These are phyloP conservation scores for Lentinula boryana DNA, from an alignment of 768 basidiomycete species.

Conservation along the genomic window DNA sequence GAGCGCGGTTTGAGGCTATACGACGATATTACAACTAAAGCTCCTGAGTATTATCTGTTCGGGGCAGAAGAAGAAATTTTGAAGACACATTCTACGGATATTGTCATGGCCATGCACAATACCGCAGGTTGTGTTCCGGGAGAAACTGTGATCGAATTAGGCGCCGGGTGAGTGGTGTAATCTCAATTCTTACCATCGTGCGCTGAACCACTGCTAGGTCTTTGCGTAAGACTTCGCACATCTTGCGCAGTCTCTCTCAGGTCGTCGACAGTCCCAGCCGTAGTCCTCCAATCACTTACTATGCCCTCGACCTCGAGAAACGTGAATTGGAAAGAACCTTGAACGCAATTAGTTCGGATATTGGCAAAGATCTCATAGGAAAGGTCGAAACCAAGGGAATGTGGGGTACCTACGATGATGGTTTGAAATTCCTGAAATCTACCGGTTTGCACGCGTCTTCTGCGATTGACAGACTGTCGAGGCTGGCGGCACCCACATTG, in stretches of 20 bases:
- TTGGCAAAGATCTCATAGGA: conserved; percentile 56
- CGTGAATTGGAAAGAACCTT: conserved; percentile 82
- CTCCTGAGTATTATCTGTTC: conserved; percentile 87
- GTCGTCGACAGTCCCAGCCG: conserved; percentile 31
- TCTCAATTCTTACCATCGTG: not conserved
- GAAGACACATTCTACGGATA: conserved; percentile 63
- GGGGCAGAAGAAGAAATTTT: conserved; percentile 83
- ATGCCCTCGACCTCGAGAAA: conserved; percentile 90
- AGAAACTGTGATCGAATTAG: conserved; percentile 80
- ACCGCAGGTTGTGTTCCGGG: conserved; percentile 28
- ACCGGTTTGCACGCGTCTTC: conserved; percentile 43
- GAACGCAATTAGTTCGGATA: conserved; percentile 54
- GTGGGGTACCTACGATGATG: conserved; percentile 89
- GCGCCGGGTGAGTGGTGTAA: conserved; percentile 72
- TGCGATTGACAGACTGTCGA: conserved; percentile 8
- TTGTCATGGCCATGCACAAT: conserved; percentile 66
- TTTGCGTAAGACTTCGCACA: conserved; percentile 82
- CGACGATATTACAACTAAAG: conserved; percentile 77
- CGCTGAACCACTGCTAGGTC: conserved; percentile 40
- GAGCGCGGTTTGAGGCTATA: conserved; percentile 81
- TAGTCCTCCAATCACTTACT: conserved; percentile 65
- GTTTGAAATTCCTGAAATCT: conserved; percentile 70
- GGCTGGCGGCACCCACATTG: conserved; percentile 5
- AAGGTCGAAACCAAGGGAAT: conserved; percentile 81
- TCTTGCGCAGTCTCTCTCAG: conserved; percentile 66